Evolutionary conservation across 768 basidiomycete genomes (phyloP).

Genomic region (Cystofilobasidium capitatum): DNA sequence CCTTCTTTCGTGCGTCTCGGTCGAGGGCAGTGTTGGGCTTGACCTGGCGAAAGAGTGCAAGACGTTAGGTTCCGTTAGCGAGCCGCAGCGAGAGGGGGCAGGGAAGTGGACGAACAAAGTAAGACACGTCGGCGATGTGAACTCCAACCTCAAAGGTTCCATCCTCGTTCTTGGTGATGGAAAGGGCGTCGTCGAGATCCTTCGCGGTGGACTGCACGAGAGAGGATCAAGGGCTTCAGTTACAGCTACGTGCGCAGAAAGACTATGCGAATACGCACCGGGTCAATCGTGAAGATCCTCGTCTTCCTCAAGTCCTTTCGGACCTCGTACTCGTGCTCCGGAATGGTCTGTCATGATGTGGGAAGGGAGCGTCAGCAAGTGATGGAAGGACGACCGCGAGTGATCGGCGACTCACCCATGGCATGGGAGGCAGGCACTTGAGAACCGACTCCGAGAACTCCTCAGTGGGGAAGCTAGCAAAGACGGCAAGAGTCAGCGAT

Average conservation of each 20-base stretch:
- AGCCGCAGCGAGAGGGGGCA: neutral
- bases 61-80: neutral
- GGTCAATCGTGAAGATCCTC: slow-evolving; percentile 88
- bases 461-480: slow-evolving; percentile 42
- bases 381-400: slow-evolving; percentile 20
- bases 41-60: slow-evolving; percentile 27
- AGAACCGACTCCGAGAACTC: slow-evolving; percentile 91
- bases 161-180: slow-evolving; percentile 77
- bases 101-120: slow-evolving; percentile 71
- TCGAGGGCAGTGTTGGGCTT: slow-evolving; percentile 71
- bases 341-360: slow-evolving; percentile 49
- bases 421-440: slow-evolving; percentile 90
- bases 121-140: slow-evolving; percentile 93
- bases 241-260: no score
- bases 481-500: neutral
- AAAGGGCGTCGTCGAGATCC: slow-evolving; percentile 91
- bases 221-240: no score
- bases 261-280: slow-evolving; percentile 41
- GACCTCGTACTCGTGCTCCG: slow-evolving; percentile 74
- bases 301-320: slow-evolving; percentile 80
- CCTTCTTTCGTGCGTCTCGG: slow-evolving; percentile 92
- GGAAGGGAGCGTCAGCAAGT: neutral
- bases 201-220: slow-evolving; percentile 49
- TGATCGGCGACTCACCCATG: slow-evolving; percentile 57
- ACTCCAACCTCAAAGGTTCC: slow-evolving; percentile 86